Base-by-base conservation (phyloP, 202 grass and related monocot species). In the Hordeum pubiflorum region DNA sequence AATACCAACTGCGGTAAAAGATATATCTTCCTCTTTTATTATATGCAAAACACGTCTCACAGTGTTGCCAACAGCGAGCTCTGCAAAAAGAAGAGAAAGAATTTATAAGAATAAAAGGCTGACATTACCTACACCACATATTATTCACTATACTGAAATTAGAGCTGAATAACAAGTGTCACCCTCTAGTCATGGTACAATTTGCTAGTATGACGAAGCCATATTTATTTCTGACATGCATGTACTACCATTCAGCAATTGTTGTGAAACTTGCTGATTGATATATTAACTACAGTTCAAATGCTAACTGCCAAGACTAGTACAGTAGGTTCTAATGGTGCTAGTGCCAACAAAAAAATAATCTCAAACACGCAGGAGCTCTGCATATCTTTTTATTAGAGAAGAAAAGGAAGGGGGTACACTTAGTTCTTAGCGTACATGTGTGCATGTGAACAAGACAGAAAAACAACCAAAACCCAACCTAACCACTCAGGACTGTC, bases 1-100 rank as follows among this genome's bases (percentile, higher is more conserved):
- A 34, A 95, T 86, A 22, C 86, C 81, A 69, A 91, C 81, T 70
- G 88, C 65, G 48, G 90, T 88, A 18, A 89, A 91, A 72, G 94
- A 91, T 43, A 94, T 72, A 80, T 95, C 90, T 81, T 98, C 90
- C 77, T 98, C 96, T 80, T 93, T 91, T 77, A 98, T 98, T 66
- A 98, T 93, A 87, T 98, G 96, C 74, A 98, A 74, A 72, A 95
- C 86, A 71, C 95, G 90, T 83, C 96, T 98, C 37, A 98, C 92
- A 84, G 94, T 98, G 86, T 98, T 98, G 63, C 92, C 96, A 72
- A 95, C 85, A 82, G 96, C 90, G 58, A 98, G 85, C 70, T 98
- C 96, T 98, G 85, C 58, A 63, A 71, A 62, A 64, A 72, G 3
- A 17, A 63, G 37, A 29, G 3, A 62, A 22, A 61, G 17, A 64